Evolutionary conservation across 2,329 filamentous ascomycete genomes (phyloP), one percentile per base, ranked within the genome.

Genomic region (Madurella mycetomatis): DNA sequence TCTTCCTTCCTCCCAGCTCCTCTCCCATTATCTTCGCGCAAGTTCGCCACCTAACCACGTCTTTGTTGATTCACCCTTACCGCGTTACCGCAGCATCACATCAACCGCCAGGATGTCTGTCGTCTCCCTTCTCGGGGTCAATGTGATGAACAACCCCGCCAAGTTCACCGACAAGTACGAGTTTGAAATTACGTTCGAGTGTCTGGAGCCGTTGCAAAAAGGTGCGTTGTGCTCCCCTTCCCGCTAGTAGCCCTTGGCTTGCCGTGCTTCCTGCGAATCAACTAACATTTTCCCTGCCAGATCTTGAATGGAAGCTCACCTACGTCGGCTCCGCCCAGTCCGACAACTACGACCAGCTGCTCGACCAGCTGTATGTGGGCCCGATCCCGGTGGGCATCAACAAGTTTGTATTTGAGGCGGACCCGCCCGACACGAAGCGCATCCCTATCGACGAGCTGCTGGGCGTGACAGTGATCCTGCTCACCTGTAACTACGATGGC

Each of bases 101-200:
- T 47, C 41, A 39, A 48, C 55, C 55, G 41, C 53, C 76, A 81
- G 69, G 62, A 96, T 96, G 94, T 96, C 94, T 69, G 89, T 96
- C 69, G 92, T 99, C 61, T 95, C 92, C 64, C 85, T 99, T 56
- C 84, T 99, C 63, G 92, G 92, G 69, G 94, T 99, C 67, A 89
- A 94, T 73, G 89, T 99, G 65, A 81, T 91, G 71, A 97, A 99
- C 83, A 99, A 99, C 77, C 94, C 94, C 67, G 92, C 94, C 67
- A 85, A 88, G 65, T 97, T 99, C 76, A 87, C 85, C 66, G 88
- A 92, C 70, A 85, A 90, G 51, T 99, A 99, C 72, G 86, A 94
- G 72, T 96, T 99, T 65, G 92, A 99, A 75, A 97, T 99, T 71
- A 99, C 94, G 16, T 99, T 99, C 60, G 94, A 99, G 74, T 97